A percentile compares a stretch with the other conserved stretches of the same genome.
Conservation (phyloP, 1,139 yeast species). For the Meyerozyma elateridarum region DNA sequence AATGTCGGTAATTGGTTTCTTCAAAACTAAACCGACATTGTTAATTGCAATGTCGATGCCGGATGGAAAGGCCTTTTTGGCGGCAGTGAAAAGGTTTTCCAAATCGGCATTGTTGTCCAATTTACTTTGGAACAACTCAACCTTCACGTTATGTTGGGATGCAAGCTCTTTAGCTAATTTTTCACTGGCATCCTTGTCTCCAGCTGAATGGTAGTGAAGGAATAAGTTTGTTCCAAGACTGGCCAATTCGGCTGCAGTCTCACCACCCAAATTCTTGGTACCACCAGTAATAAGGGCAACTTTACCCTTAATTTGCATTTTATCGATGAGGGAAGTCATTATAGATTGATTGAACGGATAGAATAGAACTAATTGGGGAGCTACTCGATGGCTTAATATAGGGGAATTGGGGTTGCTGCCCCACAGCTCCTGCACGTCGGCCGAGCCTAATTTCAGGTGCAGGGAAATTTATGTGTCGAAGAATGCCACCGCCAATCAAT, state of each 20-base stretch:
- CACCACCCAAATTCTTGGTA: conserved; percentile 59
- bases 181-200: conserved; percentile 36
- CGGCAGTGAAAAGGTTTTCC: conserved; percentile 42
- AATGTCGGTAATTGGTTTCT: conserved; percentile 50
- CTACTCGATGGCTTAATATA: too few relatives aligned
- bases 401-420: too few relatives aligned
- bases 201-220: conserved; percentile 49
- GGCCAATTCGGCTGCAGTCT: conserved; percentile 55
- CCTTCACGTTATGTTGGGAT: conserved; percentile 29
- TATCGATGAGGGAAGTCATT: too few relatives aligned
- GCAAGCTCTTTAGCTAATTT: conserved; percentile 33
- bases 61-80: conserved; percentile 38
- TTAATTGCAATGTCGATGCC: conserved; percentile 59
- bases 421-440: too few relatives aligned
- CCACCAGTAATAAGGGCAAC: conserved; percentile 61
- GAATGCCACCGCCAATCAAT: too few relatives aligned
- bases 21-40: conserved; percentile 63
- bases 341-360: too few relatives aligned
- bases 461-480: too few relatives aligned
- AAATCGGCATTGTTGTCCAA: conserved; percentile 41
- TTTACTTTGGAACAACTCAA: conserved; percentile 41
- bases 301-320: conserved; percentile 41
- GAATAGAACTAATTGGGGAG: too few relatives aligned
- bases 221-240: conserved; percentile 51
- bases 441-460: too few relatives aligned